A percentile compares a stretch with the other conserved stretches of the same genome.
Evolutionary conservation across 1,284 basidiomycete species (phyloP).

Genomic region (Boletus subluridellus): DNA sequence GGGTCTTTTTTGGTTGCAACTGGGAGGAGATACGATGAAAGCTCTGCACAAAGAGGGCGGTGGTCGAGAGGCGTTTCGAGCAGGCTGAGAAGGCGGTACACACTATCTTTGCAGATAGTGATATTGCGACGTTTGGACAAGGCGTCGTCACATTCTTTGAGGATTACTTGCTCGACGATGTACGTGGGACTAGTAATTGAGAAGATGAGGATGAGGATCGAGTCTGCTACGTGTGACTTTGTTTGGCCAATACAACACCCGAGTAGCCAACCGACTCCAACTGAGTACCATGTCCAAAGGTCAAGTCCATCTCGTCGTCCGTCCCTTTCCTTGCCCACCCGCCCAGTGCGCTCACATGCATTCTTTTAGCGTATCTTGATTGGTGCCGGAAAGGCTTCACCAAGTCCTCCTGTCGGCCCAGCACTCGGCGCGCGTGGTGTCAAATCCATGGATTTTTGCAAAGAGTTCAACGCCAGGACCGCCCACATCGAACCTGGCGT

Average conservation of each 20-base stretch:
- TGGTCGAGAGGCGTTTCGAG: conserved; percentile 32
- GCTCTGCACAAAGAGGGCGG: conserved; percentile 33
- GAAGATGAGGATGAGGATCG: neutral
- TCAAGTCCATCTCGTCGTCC: conserved; percentile 34
- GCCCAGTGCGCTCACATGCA: conserved; percentile 6
- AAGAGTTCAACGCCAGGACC: conserved; percentile 92
- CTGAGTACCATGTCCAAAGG: conserved; percentile 31
- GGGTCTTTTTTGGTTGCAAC: conserved; percentile 7
- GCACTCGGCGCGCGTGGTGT: conserved; percentile 97
- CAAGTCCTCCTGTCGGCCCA: conserved; percentile 95
- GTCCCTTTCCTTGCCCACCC: conserved; percentile 16
- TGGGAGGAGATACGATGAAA: conserved; percentile 21
- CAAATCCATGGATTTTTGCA: conserved; percentile 99
- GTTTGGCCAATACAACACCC: conserved; percentile 18
- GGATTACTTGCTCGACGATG: conserved; percentile 26
- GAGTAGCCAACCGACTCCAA: neutral
- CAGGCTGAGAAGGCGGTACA: conserved; percentile 41
- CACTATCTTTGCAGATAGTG: conserved; percentile 39
- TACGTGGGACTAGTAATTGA: neutral
- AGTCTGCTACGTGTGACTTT: conserved; percentile 13
- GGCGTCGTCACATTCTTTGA: conserved; percentile 42
- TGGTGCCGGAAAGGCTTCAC: conserved; percentile 91
- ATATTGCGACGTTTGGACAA: conserved; percentile 42
- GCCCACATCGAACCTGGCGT: conserved; percentile 84
- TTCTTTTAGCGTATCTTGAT: conserved; percentile 71